Evolutionary conservation across 768 basidiomycete species (phyloP), one percentile per base, ranked within the genome.

Genomic region (Agrocybe chaxingu): DNA sequence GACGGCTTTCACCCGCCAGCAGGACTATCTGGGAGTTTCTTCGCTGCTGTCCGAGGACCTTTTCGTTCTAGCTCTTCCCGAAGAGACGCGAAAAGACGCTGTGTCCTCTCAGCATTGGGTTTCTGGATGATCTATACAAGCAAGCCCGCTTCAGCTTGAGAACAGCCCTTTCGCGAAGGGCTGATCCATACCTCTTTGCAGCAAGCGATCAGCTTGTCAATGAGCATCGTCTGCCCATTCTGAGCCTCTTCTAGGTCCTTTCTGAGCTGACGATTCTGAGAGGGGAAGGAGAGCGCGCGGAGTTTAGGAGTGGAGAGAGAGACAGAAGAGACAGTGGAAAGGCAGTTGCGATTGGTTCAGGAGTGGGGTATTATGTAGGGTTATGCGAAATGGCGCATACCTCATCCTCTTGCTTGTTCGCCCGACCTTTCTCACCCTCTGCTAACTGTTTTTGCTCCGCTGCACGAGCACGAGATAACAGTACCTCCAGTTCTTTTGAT

Each of bases 401-500:
- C 80, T 92, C 88, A 55, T 89, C 84, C 42, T 92, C 88, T 19
- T 72, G 69, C 61, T 77, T 88, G 49, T 83, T 83, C 9, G 83
- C 81, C 37, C 84, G 78, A 42, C 64, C 57, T 64, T 82, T 88
- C 66, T 92, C 89, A 45, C 81, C 79, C 42, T 92, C 87, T 10
- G 85, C 85, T 41, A 92, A 73, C 58, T 91, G 87, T 66, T 87
- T 88, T 65, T 92, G 89, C 61, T 93, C 92, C 8, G 91, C 89
- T 19, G 89, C 86, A 65, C 91, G 84, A 38, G 92, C 92, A 31
- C 90, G 82, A 42, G 92, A 91, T 11, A 94, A 75, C 13, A 94
- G 70, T 11, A 94, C 88, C 63, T 94, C 92, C 18, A 94, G 78
- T 67, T 94, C 92, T 68, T 94, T 94, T 38, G 92, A 93, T 37